phyloP scores from a whole-genome alignment of 176 grass and related monocot species.

The Oryza meyeriana region DNA sequence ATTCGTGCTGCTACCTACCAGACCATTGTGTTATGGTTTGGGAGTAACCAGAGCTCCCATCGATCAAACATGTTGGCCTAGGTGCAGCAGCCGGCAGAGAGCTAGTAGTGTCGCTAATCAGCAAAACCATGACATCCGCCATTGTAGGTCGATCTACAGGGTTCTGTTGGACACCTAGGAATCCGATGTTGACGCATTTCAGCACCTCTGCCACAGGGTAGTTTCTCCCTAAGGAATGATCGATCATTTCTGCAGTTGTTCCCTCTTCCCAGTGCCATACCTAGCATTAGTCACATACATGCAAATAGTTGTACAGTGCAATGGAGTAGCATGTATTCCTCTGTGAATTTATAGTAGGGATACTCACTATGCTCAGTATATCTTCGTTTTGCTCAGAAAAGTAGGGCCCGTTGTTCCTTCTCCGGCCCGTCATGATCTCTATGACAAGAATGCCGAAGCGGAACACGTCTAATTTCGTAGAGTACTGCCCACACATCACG shows the following conservation, averaged over 20 bases:
- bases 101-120: constrained; percentile 22
- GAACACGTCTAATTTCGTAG: constrained; percentile 58
- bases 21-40: background rate
- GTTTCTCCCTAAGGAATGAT: constrained; percentile 18
- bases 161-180: constrained; percentile 58
- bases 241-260: constrained; percentile 37
- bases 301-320: background rate
- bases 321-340: background rate
- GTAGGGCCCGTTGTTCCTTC: background rate
- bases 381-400: constrained; percentile 1
- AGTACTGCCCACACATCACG: constrained; percentile 50
- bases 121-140: constrained; percentile 47
- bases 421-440: constrained; percentile 50
- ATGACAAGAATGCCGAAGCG: constrained; percentile 54
- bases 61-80: constrained; percentile 29
- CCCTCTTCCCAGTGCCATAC: constrained; percentile 49
- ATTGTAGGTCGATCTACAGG: constrained; percentile 42
- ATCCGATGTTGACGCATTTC: constrained; percentile 34
- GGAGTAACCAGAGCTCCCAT: constrained; percentile 7
- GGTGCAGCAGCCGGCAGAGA: background rate
- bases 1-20: background rate
- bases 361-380: background rate
- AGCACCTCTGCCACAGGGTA: constrained; percentile 33
- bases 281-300: constrained; percentile 11
- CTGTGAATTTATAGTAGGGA: background rate